Base-by-base conservation (phyloP, 1,139 yeast genomes). In the Candida sp. region DNA sequence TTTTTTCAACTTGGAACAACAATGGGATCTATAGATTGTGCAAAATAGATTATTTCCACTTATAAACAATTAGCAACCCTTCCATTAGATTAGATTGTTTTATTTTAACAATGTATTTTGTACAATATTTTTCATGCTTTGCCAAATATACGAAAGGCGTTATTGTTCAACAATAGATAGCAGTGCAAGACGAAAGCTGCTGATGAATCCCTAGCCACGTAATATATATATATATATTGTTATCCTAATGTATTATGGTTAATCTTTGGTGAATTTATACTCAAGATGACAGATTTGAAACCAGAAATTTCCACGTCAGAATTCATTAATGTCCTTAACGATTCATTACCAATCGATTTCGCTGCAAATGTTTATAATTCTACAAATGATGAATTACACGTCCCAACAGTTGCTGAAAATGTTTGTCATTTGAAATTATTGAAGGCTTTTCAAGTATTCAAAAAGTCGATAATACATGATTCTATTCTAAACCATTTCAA, bases 381-480 rank as follows among this genome's bases (percentile, higher is more conserved):
- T 8, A 25, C 29, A 8, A 8, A 8, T 2, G 29, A 25, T 11
- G 3, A 25, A 25, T 25, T 8, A 7, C 36, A 34, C 23, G 9
- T 19, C n/a, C 36, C 36, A 5, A 34, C 19, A 34, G 36, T 34
- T 8, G 36, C 22, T 9, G 36, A 34, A 34, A 19, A 3, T 21
- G 23, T 19, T 34, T 34, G 36, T 5, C 73, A 68, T 51, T 54
- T 70, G 42, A 66, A 61, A 52, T 53, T 70, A 22, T 48, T 70
- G 22, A 56, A 54, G 36, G 60, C 66, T 1, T 64, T 69, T 45
- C 49, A 46, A 27, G 54, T 48, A 5, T 25, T 2, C 11, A 53
- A 68, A 46, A 60, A 63, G 39, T 35, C 36, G 2, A 34, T 9
- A 3, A 21, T 34, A 7, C 19, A 15, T 34, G 21, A 34, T 21